Conservation (phyloP, 2,329 filamentous ascomycete species). For the Chlorencoelia australis region DNA sequence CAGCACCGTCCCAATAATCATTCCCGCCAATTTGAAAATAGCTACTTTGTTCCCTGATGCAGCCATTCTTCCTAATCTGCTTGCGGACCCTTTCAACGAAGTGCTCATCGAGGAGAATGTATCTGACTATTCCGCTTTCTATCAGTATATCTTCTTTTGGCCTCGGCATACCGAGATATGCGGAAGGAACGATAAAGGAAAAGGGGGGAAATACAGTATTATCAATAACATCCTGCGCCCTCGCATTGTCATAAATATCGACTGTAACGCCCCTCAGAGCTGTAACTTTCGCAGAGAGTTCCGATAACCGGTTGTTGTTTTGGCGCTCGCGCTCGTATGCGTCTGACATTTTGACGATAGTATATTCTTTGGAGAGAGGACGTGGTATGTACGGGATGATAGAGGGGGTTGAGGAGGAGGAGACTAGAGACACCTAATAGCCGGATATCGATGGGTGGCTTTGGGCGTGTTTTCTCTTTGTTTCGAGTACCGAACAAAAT, state of each 20-base stretch:
- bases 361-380: not conserved
- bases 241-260: slow-evolving; percentile 95
- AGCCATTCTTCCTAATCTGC: slow-evolving; percentile 80
- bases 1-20: slow-evolving; percentile 63
- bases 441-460: slow-evolving; percentile 4
- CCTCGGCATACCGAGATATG: not conserved
- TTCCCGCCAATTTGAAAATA: slow-evolving; percentile 78
- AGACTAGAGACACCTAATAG: not conserved
- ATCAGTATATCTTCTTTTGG: no score
- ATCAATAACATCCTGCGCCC: slow-evolving; percentile 80
- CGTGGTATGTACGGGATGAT: not conserved
- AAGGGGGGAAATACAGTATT: slow-evolving; percentile 53
- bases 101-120: slow-evolving; percentile 84
- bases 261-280: slow-evolving; percentile 88
- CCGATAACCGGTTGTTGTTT: slow-evolving; percentile 89
- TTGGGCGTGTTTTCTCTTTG: no score
- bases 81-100: slow-evolving; percentile 73
- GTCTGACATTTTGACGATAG: slow-evolving; percentile 50
- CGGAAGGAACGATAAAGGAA: not conserved
- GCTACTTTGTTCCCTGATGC: slow-evolving; percentile 83
- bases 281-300: slow-evolving; percentile 83
- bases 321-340: slow-evolving; percentile 75
- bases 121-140: slow-evolving; percentile 49
- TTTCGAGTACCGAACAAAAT: no score
- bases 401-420: not conserved